Evolutionary conservation across 2,329 filamentous ascomycete species (phyloP).

Genomic region (Magnaporthiopsis rhizophila): DNA sequence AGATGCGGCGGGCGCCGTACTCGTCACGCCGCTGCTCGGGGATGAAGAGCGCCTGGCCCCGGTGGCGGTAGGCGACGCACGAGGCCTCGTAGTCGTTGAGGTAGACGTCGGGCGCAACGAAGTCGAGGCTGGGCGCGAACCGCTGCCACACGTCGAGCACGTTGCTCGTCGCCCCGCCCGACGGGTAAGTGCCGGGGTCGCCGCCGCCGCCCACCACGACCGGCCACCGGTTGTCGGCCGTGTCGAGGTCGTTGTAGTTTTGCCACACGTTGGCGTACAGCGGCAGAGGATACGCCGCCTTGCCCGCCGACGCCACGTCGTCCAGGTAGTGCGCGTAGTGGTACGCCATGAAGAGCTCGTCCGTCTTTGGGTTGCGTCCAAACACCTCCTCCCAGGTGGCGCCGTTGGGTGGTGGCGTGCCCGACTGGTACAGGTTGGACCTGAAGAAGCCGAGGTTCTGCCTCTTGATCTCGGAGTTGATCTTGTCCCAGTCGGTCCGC

Average conservation of each 20-base stretch:
- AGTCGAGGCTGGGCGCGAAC: slow-evolving; percentile 34
- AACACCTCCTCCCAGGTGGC: slow-evolving; percentile 21
- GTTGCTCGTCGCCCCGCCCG: slow-evolving; percentile 33
- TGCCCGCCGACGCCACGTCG: slow-evolving; percentile 26
- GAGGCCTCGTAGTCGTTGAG: slow-evolving; percentile 28
- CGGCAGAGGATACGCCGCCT: slow-evolving; percentile 23
- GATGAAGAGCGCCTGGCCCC: slow-evolving; percentile 38
- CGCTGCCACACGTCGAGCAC: slow-evolving; percentile 36
- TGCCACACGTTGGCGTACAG: slow-evolving; percentile 29
- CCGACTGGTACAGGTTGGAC: not conserved
- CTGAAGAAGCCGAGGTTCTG: slow-evolving; percentile 9
- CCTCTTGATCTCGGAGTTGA: slow-evolving; percentile 13
- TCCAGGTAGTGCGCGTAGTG: slow-evolving; percentile 24
- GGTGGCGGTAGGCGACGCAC: slow-evolving; percentile 34
- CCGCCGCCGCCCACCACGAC: slow-evolving; percentile 41
- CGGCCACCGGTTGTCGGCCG: slow-evolving; percentile 33
- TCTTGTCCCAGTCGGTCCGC: slow-evolving; percentile 5
- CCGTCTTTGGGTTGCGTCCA: slow-evolving; percentile 18
- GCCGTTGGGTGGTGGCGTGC: not conserved
- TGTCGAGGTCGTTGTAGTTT: slow-evolving; percentile 28
- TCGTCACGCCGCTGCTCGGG: slow-evolving; percentile 44
- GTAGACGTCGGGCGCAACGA: slow-evolving; percentile 39
- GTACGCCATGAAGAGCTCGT: slow-evolving; percentile 30
- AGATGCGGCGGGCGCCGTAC: slow-evolving; percentile 32
- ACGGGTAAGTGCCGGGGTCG: slow-evolving; percentile 36